Evolutionary conservation across 768 basidiomycete species (phyloP).

Genomic region (Agaricus blazei): DNA sequence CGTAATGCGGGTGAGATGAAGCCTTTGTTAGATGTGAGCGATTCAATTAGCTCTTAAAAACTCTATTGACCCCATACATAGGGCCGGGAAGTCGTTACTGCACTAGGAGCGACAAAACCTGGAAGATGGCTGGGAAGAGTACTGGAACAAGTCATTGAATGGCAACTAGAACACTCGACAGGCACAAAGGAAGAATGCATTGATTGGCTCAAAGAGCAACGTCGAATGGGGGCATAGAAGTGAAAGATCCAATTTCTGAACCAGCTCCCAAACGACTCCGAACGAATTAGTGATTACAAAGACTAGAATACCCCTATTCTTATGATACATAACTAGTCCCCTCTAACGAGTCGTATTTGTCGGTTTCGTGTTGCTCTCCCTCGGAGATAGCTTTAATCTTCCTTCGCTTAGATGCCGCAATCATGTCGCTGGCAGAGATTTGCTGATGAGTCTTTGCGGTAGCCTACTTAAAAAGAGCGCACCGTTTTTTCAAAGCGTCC

Average conservation of each 20-base stretch:
- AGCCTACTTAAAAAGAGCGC: constrained; percentile 9
- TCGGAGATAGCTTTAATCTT: constrained; percentile 22
- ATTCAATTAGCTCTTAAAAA: not conserved
- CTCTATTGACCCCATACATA: constrained; percentile 22
- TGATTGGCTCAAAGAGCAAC: constrained; percentile 62
- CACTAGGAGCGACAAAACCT: constrained; percentile 48
- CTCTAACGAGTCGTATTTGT: not conserved
- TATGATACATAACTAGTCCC: not conserved
- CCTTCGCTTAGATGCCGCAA: constrained; percentile 66
- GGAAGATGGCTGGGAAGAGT: constrained; percentile 70
- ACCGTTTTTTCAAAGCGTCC: constrained; percentile 75
- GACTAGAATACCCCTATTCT: not conserved
- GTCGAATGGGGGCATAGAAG: constrained; percentile 32
- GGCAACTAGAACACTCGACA: constrained; percentile 79
- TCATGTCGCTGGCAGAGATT: constrained; percentile 59
- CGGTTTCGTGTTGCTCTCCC: not conserved
- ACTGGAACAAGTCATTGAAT: constrained; percentile 65
- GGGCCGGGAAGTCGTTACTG: constrained; percentile 63
- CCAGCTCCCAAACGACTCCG: constrained; percentile 34
- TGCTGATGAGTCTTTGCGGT: not conserved
- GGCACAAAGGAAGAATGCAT: constrained; percentile 63
- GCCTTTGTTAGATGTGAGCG: constrained; percentile 73
- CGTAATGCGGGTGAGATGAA: constrained; percentile 58
- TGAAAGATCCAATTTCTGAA: constrained; percentile 19
- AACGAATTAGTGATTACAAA: constrained; percentile 20